These are phyloP conservation scores for Malassezia pachydermatis DNA, from an alignment of 1,284 basidiomycete genomes.

Conservation along the genomic window DNA sequence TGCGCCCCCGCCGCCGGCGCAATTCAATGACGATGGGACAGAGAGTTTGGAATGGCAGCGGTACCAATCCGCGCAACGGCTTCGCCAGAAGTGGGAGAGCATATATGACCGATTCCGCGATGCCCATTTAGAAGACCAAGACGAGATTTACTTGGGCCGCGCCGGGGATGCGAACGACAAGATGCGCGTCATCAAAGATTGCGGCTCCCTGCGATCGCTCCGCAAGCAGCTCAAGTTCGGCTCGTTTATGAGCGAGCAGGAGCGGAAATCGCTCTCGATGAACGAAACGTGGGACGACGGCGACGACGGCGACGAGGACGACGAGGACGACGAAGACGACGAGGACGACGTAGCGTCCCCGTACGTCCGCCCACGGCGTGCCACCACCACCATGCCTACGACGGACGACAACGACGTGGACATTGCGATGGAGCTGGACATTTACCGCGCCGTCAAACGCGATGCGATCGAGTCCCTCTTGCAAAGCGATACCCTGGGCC, in stretches of 20 bases:
- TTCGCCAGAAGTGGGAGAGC: constrained; percentile 40
- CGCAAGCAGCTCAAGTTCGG: constrained; percentile 29
- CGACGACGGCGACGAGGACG: constrained; percentile 2
- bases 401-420: neutral
- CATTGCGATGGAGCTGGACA: constrained; percentile 15
- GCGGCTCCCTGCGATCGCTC: constrained; percentile 31
- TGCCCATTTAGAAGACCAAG: constrained; percentile 39
- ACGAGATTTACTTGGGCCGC: constrained; percentile 44
- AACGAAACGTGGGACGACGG: neutral
- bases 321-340: neutral
- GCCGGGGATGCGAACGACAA: constrained; percentile 20
- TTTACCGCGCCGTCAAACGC: constrained; percentile 19
- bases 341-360: neutral
- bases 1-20: constrained; percentile 11
- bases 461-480: constrained; percentile 15
- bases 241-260: constrained; percentile 39
- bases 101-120: constrained; percentile 42
- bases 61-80: constrained; percentile 33
- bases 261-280: constrained; percentile 15
- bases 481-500: constrained; percentile 11
- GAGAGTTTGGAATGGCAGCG: constrained; percentile 34
- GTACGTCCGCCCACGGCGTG: neutral
- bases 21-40: constrained; percentile 33
- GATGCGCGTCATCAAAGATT: constrained; percentile 32
- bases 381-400: neutral